Conservation (phyloP, 2,329 filamentous ascomycete species). For the Fusarium buharicum region DNA sequence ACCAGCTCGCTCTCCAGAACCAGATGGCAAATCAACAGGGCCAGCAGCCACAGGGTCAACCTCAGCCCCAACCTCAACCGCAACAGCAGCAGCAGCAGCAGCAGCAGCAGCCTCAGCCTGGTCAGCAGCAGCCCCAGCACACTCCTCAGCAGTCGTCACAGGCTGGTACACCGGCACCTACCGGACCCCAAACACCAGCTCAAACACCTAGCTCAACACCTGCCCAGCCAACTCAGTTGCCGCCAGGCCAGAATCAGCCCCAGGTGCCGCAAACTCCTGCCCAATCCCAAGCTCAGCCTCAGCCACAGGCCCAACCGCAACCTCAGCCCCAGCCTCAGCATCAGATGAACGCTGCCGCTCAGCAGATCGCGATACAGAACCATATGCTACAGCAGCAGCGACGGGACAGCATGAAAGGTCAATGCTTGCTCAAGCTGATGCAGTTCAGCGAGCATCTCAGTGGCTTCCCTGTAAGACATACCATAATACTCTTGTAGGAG, state of each 20-base stretch:
- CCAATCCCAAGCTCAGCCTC: slow-evolving; percentile 52
- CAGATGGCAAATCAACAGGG: slow-evolving; percentile 48
- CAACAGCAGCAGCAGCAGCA: slow-evolving; percentile 45
- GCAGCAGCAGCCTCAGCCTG: slow-evolving; percentile 51
- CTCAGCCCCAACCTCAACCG: slow-evolving; percentile 43
- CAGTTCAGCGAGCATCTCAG: slow-evolving; percentile 72
- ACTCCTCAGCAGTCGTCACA: slow-evolving; percentile 58
- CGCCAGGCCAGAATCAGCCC: slow-evolving; percentile 50
- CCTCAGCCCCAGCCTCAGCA: slow-evolving; percentile 43
- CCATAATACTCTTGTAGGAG: not conserved
- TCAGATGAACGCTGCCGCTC: slow-evolving; percentile 49
- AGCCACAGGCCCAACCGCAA: slow-evolving; percentile 48
- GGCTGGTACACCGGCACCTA: slow-evolving; percentile 55
- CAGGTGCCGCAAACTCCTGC: slow-evolving; percentile 51
- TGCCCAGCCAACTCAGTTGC: slow-evolving; percentile 47
- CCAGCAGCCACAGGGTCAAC: slow-evolving; percentile 45
- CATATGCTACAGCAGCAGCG: slow-evolving; percentile 59
- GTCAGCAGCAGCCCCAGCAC: slow-evolving; percentile 57
- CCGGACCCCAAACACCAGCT: slow-evolving; percentile 60
- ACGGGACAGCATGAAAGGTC: slow-evolving; percentile 63
- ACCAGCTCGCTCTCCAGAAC: slow-evolving; percentile 51
- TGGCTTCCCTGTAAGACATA: slow-evolving; percentile 60
- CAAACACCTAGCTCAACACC: slow-evolving; percentile 58
- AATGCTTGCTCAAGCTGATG: slow-evolving; percentile 68
- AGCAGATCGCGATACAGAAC: slow-evolving; percentile 51